A percentile compares a stretch with the other conserved stretches of the same genome.
Conservation (phyloP, 1,284 basidiomycete genomes). For the Cryptococcus wingfieldii region DNA sequence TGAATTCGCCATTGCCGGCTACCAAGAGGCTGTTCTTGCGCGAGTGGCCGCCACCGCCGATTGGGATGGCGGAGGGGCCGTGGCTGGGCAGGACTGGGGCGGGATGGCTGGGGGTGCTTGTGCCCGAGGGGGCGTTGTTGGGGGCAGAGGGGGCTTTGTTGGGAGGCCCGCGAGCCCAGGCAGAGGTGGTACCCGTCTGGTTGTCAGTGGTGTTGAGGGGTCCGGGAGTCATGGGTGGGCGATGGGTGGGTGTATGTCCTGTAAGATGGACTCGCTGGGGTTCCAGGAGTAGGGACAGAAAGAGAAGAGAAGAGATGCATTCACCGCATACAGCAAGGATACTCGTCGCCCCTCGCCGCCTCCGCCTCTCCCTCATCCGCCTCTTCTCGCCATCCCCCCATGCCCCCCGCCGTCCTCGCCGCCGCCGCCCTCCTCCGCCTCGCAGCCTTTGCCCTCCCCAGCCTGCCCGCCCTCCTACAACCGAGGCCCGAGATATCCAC, state of each 20-base stretch:
- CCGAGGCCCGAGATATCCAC: constrained; percentile 68
- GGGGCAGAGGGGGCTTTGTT: constrained; percentile 29
- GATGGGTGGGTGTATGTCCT: too few relatives aligned
- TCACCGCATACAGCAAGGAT: too few relatives aligned
- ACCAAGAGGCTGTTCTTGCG: constrained; percentile 43
- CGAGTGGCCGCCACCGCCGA: constrained; percentile 24
- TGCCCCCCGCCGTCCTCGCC: constrained; percentile 1
- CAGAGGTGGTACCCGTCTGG: constrained; percentile 14
- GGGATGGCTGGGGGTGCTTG: constrained; percentile 11
- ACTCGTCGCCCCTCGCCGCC: too few relatives aligned
- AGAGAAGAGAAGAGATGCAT: too few relatives aligned
- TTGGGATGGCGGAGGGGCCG: constrained; percentile 24
- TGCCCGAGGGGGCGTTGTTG: constrained; percentile 17
- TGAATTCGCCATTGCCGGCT: constrained; percentile 36
- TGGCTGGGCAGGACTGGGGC: constrained; percentile 14
- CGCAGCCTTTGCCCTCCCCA: constrained; percentile 36
- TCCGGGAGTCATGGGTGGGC: too few relatives aligned
- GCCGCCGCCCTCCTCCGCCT: constrained; percentile 32
- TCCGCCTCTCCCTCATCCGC: too few relatives aligned
- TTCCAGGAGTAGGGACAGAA: too few relatives aligned
- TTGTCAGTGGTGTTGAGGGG: too few relatives aligned
- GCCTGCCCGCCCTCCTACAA: constrained; percentile 39
- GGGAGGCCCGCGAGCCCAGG: constrained; percentile 43
- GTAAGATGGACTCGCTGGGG: too few relatives aligned
- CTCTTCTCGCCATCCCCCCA: too few relatives aligned